Conservation (phyloP, 1,284 basidiomycete species). For the Ustilago esculenta region DNA sequence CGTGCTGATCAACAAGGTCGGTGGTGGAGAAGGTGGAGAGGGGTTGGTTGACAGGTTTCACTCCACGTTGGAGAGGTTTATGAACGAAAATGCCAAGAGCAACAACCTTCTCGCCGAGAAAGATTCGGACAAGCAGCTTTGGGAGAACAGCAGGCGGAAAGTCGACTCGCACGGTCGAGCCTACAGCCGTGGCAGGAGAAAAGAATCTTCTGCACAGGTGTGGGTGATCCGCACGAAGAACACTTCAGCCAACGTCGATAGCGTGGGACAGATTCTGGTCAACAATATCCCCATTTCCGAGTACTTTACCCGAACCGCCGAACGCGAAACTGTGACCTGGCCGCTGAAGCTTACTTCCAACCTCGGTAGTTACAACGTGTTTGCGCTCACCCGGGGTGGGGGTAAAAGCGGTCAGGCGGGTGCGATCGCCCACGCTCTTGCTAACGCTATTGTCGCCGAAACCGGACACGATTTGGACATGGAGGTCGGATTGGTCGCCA, state of each 20-base stretch:
- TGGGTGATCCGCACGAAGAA: constrained; percentile 86
- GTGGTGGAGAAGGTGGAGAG: background rate
- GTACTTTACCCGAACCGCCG: constrained; percentile 81
- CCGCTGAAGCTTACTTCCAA: constrained; percentile 85
- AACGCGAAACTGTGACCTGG: constrained; percentile 82
- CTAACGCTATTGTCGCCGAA: constrained; percentile 75
- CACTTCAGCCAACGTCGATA: constrained; percentile 61
- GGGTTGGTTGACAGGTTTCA: constrained; percentile 42
- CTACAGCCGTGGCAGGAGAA: constrained; percentile 57
- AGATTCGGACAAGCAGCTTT: constrained; percentile 21
- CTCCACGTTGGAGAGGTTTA: constrained; percentile 46
- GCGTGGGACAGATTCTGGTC: constrained; percentile 75
- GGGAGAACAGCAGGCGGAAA: constrained; percentile 6
- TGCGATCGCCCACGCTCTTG: constrained; percentile 84
- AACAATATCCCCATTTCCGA: constrained; percentile 81
- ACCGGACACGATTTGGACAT: constrained; percentile 45
- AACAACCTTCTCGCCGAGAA: constrained; percentile 22
- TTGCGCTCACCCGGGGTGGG: constrained; percentile 85
- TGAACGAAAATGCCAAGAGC: constrained; percentile 44
- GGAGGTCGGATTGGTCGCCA: constrained; percentile 43
- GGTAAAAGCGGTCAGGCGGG: constrained; percentile 89
- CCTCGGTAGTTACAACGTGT: constrained; percentile 92
- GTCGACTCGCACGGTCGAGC: constrained; percentile 52
- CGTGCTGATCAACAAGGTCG: background rate
- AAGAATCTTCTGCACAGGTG: constrained; percentile 71